phyloP scores from a whole-genome alignment of 2,329 filamentous ascomycete genomes.

The Paecilomyces sp. region DNA sequence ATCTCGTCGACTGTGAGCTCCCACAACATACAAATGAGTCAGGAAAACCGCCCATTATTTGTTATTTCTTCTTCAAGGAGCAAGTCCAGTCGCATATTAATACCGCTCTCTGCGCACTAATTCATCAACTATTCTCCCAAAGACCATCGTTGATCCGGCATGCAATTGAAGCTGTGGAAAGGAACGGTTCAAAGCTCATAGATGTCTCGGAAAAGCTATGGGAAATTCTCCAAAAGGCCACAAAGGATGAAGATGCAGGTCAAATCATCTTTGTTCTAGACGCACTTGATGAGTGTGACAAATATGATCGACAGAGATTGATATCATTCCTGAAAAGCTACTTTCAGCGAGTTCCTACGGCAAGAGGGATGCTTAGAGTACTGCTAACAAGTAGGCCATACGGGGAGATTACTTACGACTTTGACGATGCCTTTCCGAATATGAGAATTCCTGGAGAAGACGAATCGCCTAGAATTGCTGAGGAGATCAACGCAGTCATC shows the following conservation, averaged over 20 bases:
- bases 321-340: constrained; percentile 3
- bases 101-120: constrained; percentile 33
- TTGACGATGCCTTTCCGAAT: constrained; percentile 16
- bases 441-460: constrained; percentile 32
- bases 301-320: constrained; percentile 15
- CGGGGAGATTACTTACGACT: constrained; percentile 17
- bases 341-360: background rate
- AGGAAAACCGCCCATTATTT: constrained; percentile 19
- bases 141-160: constrained; percentile 23
- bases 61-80: constrained; percentile 42
- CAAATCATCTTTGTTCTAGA: constrained; percentile 31
- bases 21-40: background rate
- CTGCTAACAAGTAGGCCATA: constrained; percentile 33
- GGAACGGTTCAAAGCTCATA: constrained; percentile 19
- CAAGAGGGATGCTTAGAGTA: constrained; percentile 19
- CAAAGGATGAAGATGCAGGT: constrained; percentile 18
- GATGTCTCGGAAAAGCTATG: constrained; percentile 20
- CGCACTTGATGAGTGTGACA: constrained; percentile 33
- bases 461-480: constrained; percentile 25
- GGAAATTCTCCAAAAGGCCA: constrained; percentile 22
- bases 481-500: constrained; percentile 32
- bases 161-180: constrained; percentile 18
- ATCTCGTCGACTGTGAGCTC: constrained; percentile 24
- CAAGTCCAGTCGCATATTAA: constrained; percentile 26
- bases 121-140: constrained; percentile 33